phyloP scores from a whole-genome alignment of 148 eudicot species.

The Simmondsia chinensis region DNA sequence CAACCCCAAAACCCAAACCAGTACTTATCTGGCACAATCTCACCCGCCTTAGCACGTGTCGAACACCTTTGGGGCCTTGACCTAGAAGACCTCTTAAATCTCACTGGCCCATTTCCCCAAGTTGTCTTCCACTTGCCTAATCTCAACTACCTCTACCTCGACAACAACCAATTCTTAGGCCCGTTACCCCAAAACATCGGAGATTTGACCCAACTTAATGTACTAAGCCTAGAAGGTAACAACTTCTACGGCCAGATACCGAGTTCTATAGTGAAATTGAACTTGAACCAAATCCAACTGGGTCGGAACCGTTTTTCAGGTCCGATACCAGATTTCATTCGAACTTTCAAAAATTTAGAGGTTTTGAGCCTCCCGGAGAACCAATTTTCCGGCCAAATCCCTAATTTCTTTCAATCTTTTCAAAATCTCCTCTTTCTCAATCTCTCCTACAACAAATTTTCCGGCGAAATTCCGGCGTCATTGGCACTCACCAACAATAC shows the following conservation, averaged over 20 bases:
- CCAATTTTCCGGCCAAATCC: conserved; percentile 27
- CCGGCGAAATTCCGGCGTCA: conserved; percentile 33
- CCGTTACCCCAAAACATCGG: conserved; percentile 28
- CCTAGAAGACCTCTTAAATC: conserved; percentile 10
- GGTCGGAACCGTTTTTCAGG: conserved; percentile 36
- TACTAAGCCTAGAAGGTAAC: conserved; percentile 22
- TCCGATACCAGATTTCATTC: conserved; percentile 19
- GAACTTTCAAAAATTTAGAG: conserved; percentile 18
- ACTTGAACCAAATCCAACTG: conserved; percentile 24
- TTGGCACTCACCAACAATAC: conserved; percentile 20
- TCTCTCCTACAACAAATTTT: conserved; percentile 30
- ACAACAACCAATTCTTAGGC: conserved; percentile 36
- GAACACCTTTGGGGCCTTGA: conserved; percentile 11
- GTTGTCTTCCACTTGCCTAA: conserved; percentile 14
- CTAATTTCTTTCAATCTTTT: conserved; percentile 31
- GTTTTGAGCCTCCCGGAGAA: conserved; percentile 17
- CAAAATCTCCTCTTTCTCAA: conserved; percentile 13
- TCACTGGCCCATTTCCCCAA: conserved; percentile 31
- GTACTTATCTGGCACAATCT: conserved; percentile 32
- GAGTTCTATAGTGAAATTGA: conserved; percentile 28
- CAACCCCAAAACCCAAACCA: conserved; percentile 12
- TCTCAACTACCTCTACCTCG: conserved; percentile 20
- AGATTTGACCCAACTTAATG: conserved; percentile 12
- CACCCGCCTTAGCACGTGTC: conserved; percentile 31
- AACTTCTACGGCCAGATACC: conserved; percentile 33